phyloP scores from a whole-genome alignment of 169 alveolate genomes.

The Plasmodium cynomolgi region DNA sequence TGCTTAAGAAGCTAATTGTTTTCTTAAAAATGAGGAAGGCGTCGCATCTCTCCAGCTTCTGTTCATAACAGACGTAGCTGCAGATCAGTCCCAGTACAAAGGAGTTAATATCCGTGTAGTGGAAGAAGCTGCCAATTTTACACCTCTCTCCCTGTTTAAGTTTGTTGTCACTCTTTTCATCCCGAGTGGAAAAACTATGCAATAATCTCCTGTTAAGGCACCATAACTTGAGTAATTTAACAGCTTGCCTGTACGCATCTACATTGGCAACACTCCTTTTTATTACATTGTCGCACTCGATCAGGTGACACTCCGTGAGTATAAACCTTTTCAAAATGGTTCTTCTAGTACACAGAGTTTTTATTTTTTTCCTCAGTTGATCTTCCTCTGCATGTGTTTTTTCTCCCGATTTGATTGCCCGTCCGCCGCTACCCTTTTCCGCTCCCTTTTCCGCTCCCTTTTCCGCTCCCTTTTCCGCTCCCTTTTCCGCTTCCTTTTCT shows the following conservation, averaged over 20 bases:
- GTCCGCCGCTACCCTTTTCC: neutral
- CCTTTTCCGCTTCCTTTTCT: neutral
- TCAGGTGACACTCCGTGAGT: neutral
- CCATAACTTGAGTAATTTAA: conserved; percentile 32
- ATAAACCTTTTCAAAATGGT: neutral
- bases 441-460: neutral
- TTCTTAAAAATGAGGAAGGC: conserved; percentile 19
- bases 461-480: neutral
- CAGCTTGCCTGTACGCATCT: conserved; percentile 12
- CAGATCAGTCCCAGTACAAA: conserved; percentile 19
- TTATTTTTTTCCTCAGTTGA: neutral
- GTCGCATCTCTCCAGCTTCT: neutral
- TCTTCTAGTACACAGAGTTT: neutral
- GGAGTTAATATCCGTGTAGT: conserved; percentile 24
- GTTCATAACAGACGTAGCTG: conserved; percentile 14
- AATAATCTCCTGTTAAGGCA: conserved; percentile 28
- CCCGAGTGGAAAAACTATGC: neutral
- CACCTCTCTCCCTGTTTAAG: neutral
- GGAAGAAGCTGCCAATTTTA: neutral
- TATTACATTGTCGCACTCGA: conserved; percentile 15
- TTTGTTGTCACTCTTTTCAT: neutral
- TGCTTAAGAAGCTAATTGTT: conserved; percentile 22
- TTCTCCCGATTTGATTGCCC: neutral
- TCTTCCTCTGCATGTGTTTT: neutral
- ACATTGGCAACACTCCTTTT: neutral